Conservation (phyloP, 2,329 filamentous ascomycete genomes). For the Mycosphaerella sp. region DNA sequence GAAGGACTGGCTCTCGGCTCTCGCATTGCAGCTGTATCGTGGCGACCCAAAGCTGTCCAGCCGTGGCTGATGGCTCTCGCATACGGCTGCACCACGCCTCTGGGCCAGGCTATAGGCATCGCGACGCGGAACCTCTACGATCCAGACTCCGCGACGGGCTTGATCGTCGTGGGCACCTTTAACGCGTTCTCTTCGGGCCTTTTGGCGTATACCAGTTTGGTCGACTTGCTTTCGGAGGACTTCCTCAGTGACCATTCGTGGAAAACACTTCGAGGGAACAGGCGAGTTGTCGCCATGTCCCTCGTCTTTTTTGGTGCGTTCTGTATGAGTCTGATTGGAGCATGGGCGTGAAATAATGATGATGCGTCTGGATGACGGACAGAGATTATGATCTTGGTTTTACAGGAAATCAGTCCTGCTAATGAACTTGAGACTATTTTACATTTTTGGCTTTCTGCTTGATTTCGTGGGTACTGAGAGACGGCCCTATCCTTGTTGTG, state of each 20-base stretch:
- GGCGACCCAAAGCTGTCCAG: conserved; percentile 51
- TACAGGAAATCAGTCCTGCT: too few species aligned
- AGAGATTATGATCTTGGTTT: too few species aligned
- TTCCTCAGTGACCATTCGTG: conserved; percentile 58
- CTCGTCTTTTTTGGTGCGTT: conserved; percentile 53
- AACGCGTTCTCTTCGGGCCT: conserved; percentile 44
- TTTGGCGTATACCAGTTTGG: conserved; percentile 43
- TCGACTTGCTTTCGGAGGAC: conserved; percentile 43
- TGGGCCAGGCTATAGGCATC: conserved; percentile 42
- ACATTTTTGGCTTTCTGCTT: neutral
- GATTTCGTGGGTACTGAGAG: neutral
- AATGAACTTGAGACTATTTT: too few species aligned
- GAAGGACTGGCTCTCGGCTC: conserved; percentile 61
- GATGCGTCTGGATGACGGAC: too few species aligned
- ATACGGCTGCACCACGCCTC: conserved; percentile 49
- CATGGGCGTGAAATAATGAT: conserved; percentile 51
- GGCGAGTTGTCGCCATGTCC: conserved; percentile 53
- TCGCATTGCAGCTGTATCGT: conserved; percentile 56
- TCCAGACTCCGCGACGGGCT: conserved; percentile 38
- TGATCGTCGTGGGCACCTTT: conserved; percentile 42
- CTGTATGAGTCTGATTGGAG: conserved; percentile 59
- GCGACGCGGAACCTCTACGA: conserved; percentile 41
- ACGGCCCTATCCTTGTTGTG: neutral
- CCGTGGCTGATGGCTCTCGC: conserved; percentile 63
- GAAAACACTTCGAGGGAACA: conserved; percentile 49